phyloP scores from a whole-genome alignment of 1,139 yeast species.

The Kodamaea alishanica region DNA sequence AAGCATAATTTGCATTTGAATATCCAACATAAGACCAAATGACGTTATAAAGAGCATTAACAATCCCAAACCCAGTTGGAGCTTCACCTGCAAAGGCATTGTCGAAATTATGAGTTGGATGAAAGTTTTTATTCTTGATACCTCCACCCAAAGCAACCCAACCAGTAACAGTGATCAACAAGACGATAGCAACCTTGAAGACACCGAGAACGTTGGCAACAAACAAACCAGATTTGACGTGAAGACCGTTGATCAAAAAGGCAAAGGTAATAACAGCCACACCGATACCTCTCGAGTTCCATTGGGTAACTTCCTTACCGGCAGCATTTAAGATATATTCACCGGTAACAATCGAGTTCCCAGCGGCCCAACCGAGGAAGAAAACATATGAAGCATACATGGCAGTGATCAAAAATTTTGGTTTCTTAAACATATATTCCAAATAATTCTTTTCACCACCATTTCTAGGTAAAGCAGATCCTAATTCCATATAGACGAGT shows the following conservation, averaged over 20 bases:
- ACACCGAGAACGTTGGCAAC: constrained; percentile 67
- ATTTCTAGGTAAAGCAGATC: constrained; percentile 77
- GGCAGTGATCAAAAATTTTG: constrained; percentile 65
- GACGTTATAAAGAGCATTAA: constrained; percentile 72
- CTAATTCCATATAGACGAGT: constrained; percentile 78
- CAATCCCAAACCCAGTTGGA: constrained; percentile 74
- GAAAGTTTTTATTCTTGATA: constrained; percentile 45
- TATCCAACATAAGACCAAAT: constrained; percentile 79
- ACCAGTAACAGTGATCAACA: constrained; percentile 69
- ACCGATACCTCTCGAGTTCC: constrained; percentile 77
- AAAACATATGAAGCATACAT: constrained; percentile 76
- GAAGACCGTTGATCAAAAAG: constrained; percentile 59
- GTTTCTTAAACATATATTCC: constrained; percentile 66
- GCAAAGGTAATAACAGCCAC: constrained; percentile 71
- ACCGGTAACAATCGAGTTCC: constrained; percentile 56
- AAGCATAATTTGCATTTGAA: constrained; percentile 76
- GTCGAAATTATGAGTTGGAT: constrained; percentile 55
- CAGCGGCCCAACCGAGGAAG: constrained; percentile 83
- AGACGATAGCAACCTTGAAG: constrained; percentile 65
- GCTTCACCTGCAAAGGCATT: constrained; percentile 57
- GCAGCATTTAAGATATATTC: constrained; percentile 64
- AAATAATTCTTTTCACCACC: constrained; percentile 88
- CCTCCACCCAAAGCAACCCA: constrained; percentile 82
- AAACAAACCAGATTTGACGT: constrained; percentile 62
- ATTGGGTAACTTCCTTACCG: constrained; percentile 59